Percentiles rank a stretch among this genome's conserved stretches.
Evolutionary conservation across 2,329 filamentous ascomycete species (phyloP).

Genomic region (Thielaviopsis ethacetica): DNA sequence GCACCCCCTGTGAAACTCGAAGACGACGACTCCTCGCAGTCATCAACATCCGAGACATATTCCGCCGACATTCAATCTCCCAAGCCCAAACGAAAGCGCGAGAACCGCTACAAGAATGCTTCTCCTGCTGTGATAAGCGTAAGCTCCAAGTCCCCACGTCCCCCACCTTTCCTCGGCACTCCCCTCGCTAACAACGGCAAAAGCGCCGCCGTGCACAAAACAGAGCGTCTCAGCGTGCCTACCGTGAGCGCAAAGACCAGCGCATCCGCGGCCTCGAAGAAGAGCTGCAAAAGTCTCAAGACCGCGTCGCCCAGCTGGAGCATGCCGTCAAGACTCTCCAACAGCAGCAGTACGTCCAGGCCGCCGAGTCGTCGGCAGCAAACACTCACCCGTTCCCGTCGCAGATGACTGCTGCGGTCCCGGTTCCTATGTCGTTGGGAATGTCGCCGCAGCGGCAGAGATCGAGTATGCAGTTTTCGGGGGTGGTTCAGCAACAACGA

Average conservation of each 20-base stretch:
- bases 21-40: background rate
- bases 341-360: background rate
- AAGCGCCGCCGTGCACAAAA: conserved; percentile 19
- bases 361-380: background rate
- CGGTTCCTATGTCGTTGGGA: background rate
- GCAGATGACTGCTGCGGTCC: background rate
- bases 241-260: conserved; percentile 19
- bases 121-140: conserved; percentile 32
- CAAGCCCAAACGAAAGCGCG: conserved; percentile 30
- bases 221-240: conserved; percentile 19
- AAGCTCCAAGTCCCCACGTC: conserved; percentile 14
- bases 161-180: background rate
- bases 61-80: conserved; percentile 11
- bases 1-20: conserved; percentile 9
- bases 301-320: conserved; percentile 19
- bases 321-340: background rate
- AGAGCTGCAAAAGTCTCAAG: conserved; percentile 10
- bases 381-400: background rate
- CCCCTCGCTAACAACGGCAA: conserved; percentile 1
- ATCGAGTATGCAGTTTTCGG: background rate
- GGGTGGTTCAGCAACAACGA: background rate
- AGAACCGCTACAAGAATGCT: conserved; percentile 37
- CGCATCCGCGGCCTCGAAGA: conserved; percentile 12
- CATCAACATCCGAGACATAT: conserved; percentile 16
- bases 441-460: background rate